Base-by-base conservation (phyloP, 192 early-diverging fungal genomes). In the Linnemannia elongata region DNA sequence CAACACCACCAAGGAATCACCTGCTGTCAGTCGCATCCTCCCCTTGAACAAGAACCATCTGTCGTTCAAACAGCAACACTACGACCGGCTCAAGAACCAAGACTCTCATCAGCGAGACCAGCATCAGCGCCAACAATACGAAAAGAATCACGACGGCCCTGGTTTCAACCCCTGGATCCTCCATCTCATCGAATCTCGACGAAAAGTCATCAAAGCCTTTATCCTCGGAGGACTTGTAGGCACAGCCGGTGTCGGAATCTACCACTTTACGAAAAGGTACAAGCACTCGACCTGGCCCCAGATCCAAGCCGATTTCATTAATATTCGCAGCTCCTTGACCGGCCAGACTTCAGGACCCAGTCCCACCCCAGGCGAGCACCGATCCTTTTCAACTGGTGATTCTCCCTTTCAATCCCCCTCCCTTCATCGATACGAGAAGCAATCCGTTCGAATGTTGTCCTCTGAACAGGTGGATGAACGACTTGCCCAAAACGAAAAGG, bases 381-480 rank as follows among this genome's bases (percentile, higher is more conserved):
- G 71, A 38, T 74, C 76, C 44, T 78, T 78, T 47, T 78, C 76
- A 3, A 36, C n/a, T 17, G 54, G 33, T 24, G 42, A 30, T 3
- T 35, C 45, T 24, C 47, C 45, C 15, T 38, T 33, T 33, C 33
- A 33, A 49, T 79, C 60, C 22, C 54, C 44, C 38, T 30, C 36
- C 18, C 44, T 45, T 45, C 42, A 24, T 69, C 27, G 75, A 22
- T 86, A 74, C 45, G 78, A 87, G 38, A 87, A 87, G 47, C 75
- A 81, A 22, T 45, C 44, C 44, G 44, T 45, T 20, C 81, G 17
- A 80, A 87, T 87, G 85, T 36, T 87, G 39, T 69, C 75, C 18
- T 54, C 79, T 1, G 85, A 87, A 39, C 79, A 87, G 42, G 85
- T 87, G 22, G 85, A 87, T 17, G 45, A 80, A 39, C 75, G 76